A percentile compares a stretch with the other conserved stretches of the same genome.
Evolutionary conservation across 2,329 filamentous ascomycete species (phyloP).

Genomic region (Penicillium rolfsii): DNA sequence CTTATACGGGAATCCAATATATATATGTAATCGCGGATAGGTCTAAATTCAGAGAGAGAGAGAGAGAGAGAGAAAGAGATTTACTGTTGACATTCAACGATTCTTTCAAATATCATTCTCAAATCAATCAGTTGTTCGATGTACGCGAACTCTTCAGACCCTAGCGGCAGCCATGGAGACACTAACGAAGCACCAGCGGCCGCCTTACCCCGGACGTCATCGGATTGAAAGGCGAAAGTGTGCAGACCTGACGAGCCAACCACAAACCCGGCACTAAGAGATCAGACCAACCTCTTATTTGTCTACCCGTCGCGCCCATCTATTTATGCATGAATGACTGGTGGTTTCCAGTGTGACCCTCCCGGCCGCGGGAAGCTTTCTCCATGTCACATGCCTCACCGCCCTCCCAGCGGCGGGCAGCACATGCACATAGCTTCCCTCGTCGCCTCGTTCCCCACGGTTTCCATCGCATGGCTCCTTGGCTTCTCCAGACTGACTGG

Average conservation of each 20-base stretch:
- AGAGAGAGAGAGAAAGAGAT: no score
- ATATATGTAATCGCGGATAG: background rate
- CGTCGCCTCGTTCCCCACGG: conserved; percentile 6
- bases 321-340: no score
- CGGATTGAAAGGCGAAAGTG: background rate
- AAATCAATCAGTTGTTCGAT: background rate
- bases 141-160: background rate
- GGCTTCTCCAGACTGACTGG: conserved; percentile 11
- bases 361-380: conserved; percentile 2
- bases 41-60: background rate
- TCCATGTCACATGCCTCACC: conserved; percentile 26
- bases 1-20: background rate
- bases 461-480: conserved; percentile 10
- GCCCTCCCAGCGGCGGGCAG: conserved; percentile 17
- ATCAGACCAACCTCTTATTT: background rate
- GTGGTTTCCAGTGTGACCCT: background rate
- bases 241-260: background rate
- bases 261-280: background rate
- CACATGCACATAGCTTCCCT: conserved; percentile 21
- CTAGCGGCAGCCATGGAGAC: conserved; percentile 5
- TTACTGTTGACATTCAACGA: background rate
- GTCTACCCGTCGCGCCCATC: no score
- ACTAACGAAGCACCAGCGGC: background rate
- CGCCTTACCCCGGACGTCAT: background rate
- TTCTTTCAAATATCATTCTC: background rate